Base-by-base conservation (phyloP, 768 basidiomycete species). In the Leucocoprinus leucothites region DNA sequence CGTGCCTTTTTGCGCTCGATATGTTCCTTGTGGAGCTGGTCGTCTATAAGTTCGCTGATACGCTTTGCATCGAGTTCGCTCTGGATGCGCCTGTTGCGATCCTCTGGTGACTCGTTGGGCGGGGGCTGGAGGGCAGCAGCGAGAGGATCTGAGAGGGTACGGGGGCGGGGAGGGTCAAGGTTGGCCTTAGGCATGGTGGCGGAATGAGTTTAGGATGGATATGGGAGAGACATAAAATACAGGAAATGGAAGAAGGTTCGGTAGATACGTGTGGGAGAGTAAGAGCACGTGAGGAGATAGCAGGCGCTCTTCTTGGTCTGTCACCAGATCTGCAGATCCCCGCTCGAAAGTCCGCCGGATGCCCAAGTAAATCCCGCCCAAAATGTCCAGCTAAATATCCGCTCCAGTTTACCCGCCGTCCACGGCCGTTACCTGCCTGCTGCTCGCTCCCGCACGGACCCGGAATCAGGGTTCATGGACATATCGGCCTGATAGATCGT, bases 11-110 rank as follows among this genome's bases (percentile, higher is more conserved):
- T 84, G 63, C 70, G 73, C 59, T 87, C 83, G 52, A 75, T 78
- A 56, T 78, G 71, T 63, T 92, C 90, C 60, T 75, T 73, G 56
- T 81, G 79, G 65, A 94, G 74, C 81, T 86, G 83, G 58, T 87
- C 85, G 70, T 94, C 91, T 63, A 94, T 94, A 19, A 74, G 73
- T 63, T 92, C 86, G 72, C 84, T 87, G 63, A 86, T 74, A 60
- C 80, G 82, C 69, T 84, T 86, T 16, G 91, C 91, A 42, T 89
- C 84, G 36, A 74, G 70, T 66, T 92, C 91, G 14, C 77, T 82
- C 63, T 72, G 74, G 61, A 91, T 73, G 48, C 91, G 78, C 49
- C 70, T 68, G 65, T 87, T 84, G 57, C 85, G 82, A 66, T 90
- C 80, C 42, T 76, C 76, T 7, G 78, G 76, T 0, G 89, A 82